These are phyloP conservation scores for Neltuma alba DNA, from an alignment of 306 rosid genomes.

Conservation along the genomic window DNA sequence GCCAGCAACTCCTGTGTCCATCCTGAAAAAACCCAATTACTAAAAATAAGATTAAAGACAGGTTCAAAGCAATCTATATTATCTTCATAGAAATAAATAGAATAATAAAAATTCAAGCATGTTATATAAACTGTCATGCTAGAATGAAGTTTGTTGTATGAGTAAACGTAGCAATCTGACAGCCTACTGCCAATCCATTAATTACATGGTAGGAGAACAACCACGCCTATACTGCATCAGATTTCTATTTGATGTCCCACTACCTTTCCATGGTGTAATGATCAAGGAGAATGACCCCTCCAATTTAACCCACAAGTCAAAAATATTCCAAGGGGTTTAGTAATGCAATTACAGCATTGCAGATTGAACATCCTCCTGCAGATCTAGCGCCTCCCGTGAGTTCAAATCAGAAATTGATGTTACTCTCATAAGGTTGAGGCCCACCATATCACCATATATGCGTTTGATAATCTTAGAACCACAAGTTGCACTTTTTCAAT, in stretches of 20 bases:
- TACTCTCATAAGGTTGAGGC: background rate
- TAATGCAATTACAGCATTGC: conserved; percentile 10
- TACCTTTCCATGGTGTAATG: conserved; percentile 5
- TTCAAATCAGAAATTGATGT: background rate
- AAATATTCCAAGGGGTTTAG: background rate
- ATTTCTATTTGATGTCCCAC: background rate
- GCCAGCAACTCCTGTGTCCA: conserved; percentile 84
- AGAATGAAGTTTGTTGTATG: conserved; percentile 19
- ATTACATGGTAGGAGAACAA: conserved; percentile 2
- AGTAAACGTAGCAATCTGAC: conserved; percentile 11
- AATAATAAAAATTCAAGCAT: conserved; percentile 13
- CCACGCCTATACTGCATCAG: conserved; percentile 18
- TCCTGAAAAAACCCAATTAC: conserved; percentile 53
- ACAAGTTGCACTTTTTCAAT: background rate
- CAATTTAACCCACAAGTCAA: background rate
- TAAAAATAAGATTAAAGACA: conserved; percentile 26
- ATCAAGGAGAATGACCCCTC: background rate
- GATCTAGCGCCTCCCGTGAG: conserved; percentile 19
- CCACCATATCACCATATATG: background rate
- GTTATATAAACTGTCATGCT: conserved; percentile 6
- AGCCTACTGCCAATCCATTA: background rate
- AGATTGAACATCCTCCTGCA: conserved; percentile 2
- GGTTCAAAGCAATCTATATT: conserved; percentile 9
- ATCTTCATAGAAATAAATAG: conserved; percentile 14
- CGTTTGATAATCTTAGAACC: background rate